Evolutionary conservation across 1,284 basidiomycete species (phyloP).

Genomic region (Sanguinoderma infundibulare): DNA sequence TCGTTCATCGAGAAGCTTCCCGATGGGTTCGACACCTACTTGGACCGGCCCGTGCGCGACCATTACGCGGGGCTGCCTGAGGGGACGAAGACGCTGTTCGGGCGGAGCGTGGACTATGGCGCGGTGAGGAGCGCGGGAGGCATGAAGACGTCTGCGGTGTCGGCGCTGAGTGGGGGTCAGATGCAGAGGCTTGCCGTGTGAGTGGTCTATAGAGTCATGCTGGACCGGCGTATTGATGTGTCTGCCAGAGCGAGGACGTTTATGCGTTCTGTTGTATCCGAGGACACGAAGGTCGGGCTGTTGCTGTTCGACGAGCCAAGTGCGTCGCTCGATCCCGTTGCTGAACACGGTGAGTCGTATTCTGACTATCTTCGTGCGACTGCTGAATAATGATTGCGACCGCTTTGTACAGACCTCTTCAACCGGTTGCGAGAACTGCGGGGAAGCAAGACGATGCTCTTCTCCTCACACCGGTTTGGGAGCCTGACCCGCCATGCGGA

Average conservation of each 20-base stretch:
- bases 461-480: slow-evolving; percentile 72
- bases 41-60: slow-evolving; percentile 71
- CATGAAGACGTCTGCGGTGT: slow-evolving; percentile 44
- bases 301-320: slow-evolving; percentile 81
- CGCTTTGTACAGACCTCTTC: slow-evolving; percentile 54
- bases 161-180: slow-evolving; percentile 70
- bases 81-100: slow-evolving; percentile 65
- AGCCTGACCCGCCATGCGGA: slow-evolving; percentile 68
- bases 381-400: background rate
- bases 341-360: slow-evolving; percentile 61
- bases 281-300: slow-evolving; percentile 57
- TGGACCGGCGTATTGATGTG: background rate
- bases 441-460: slow-evolving; percentile 66
- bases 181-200: slow-evolving; percentile 80
- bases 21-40: slow-evolving; percentile 70
- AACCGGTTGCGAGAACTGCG: slow-evolving; percentile 52
- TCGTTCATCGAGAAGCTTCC: slow-evolving; percentile 66
- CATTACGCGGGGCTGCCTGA: slow-evolving; percentile 65
- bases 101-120: slow-evolving; percentile 57
- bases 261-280: slow-evolving; percentile 68
- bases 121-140: slow-evolving; percentile 49
- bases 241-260: slow-evolving; percentile 68
- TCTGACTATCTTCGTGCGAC: background rate
- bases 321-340: slow-evolving; percentile 72
- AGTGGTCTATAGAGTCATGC: too few relatives aligned